Evolutionary conservation across 495 filamentous ascomycete genomes (phyloP).

Genomic region (Parathielavia appendiculata): DNA sequence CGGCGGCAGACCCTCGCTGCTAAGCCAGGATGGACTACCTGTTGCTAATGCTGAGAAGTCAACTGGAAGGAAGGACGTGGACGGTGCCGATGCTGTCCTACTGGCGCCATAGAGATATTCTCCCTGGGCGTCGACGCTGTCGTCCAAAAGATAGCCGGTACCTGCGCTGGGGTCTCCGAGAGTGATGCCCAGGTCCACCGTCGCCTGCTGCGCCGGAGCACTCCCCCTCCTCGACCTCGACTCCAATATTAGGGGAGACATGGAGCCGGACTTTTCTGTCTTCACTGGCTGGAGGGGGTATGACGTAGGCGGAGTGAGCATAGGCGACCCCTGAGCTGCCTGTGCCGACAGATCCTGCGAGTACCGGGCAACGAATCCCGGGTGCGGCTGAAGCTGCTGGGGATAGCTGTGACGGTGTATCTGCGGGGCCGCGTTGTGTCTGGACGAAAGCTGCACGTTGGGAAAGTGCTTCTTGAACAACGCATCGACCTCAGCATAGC

Average conservation of each 20-base stretch:
- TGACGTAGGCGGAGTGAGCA: conserved; percentile 4
- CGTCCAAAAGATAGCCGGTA: too few relatives aligned
- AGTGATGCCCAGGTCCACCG: neutral
- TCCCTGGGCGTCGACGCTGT: too few relatives aligned
- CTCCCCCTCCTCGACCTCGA: too few relatives aligned
- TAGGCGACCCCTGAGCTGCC: neutral
- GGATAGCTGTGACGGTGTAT: neutral
- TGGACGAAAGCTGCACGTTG: conserved; percentile 16
- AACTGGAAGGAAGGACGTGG: too few relatives aligned
- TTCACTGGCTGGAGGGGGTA: neutral
- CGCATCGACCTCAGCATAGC: conserved; percentile 45
- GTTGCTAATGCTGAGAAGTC: too few relatives aligned
- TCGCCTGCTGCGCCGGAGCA: neutral
- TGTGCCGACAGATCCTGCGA: neutral
- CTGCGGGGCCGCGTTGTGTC: conserved; percentile 12
- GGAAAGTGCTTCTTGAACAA: conserved; percentile 43
- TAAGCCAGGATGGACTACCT: too few relatives aligned
- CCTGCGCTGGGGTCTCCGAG: too few relatives aligned
- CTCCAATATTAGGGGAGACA: neutral
- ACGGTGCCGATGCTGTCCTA: too few relatives aligned
- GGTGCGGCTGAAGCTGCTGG: neutral
- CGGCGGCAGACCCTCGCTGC: too few relatives aligned
- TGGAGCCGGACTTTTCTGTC: neutral
- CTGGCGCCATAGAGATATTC: too few relatives aligned
- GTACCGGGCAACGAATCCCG: conserved; percentile 8